Evolutionary conservation across 1,284 basidiomycete genomes (phyloP).

Genomic region (Sporisorium exsertum): DNA sequence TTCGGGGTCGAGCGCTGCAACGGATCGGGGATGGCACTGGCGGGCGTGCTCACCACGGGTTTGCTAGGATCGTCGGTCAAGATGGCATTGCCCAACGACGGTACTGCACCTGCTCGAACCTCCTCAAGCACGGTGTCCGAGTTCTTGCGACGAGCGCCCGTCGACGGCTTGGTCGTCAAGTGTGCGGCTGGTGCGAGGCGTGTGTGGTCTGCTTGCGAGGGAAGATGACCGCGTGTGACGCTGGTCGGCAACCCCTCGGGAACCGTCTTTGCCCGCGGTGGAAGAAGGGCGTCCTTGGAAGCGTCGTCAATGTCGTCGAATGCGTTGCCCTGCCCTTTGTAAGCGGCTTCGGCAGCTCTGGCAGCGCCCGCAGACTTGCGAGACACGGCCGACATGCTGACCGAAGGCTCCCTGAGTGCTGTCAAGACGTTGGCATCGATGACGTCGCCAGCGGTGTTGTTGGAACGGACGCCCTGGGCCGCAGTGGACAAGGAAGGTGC

Average conservation of each 20-base stretch:
- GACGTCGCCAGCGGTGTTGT: slow-evolving; percentile 4
- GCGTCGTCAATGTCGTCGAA: slow-evolving; percentile 3
- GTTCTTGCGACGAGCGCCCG: slow-evolving; percentile 6
- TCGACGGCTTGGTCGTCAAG: background rate
- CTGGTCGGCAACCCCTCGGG: slow-evolving; percentile 35
- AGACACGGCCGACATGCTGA: slow-evolving; percentile 42
- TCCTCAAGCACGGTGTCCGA: slow-evolving; percentile 25
- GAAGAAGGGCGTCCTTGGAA: slow-evolving; percentile 18
- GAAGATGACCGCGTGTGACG: slow-evolving; percentile 10
- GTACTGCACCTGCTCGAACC: background rate
- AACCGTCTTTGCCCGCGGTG: slow-evolving; percentile 33
- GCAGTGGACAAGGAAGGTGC: background rate
- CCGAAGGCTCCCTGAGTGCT: slow-evolving; percentile 32
- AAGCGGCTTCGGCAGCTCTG: background rate
- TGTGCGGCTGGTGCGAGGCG: slow-evolving; percentile 12
- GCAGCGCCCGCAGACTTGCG: slow-evolving; percentile 11
- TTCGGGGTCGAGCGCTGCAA: slow-evolving; percentile 19
- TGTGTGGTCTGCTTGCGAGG: slow-evolving; percentile 13
- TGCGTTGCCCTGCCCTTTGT: background rate
- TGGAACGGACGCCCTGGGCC: background rate
- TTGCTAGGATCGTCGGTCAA: slow-evolving; percentile 24
- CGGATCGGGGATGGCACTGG: slow-evolving; percentile 29
- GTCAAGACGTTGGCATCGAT: slow-evolving; percentile 33
- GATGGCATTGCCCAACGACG: slow-evolving; percentile 5
- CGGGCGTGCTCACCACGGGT: slow-evolving; percentile 28